Conservation (phyloP, 2,329 filamentous ascomycete species). For the Paracamarosporium sp. region DNA sequence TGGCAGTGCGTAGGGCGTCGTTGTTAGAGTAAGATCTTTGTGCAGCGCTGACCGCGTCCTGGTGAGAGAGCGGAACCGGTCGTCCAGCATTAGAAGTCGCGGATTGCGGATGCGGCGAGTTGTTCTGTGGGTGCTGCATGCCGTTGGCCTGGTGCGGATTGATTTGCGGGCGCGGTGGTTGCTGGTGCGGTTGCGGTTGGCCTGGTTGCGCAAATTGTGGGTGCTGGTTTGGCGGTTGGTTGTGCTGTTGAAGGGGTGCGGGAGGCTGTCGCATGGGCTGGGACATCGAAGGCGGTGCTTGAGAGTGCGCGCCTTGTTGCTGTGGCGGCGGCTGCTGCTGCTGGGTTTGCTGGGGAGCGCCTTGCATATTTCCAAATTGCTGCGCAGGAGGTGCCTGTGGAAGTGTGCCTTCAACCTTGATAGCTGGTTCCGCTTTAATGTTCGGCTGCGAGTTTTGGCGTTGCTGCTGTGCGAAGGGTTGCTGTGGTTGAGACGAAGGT, state of each 20-base stretch:
- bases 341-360: conserved; percentile 22
- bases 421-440: conserved; percentile 42
- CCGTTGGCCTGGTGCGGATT: conserved; percentile 45
- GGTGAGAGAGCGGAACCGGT: conserved; percentile 51
- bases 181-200: conserved; percentile 38
- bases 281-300: conserved; percentile 16
- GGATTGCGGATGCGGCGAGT: conserved; percentile 47
- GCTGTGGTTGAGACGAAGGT: conserved; percentile 23
- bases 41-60: conserved; percentile 52
- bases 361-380: conserved; percentile 34
- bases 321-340: conserved; percentile 9
- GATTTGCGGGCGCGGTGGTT: conserved; percentile 42
- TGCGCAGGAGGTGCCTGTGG: conserved; percentile 30
- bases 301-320: conserved; percentile 18
- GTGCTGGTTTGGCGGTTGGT: conserved; percentile 35
- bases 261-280: conserved; percentile 34
- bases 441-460: conserved; percentile 36
- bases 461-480: conserved; percentile 29
- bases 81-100: conserved; percentile 39
- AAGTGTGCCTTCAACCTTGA: conserved; percentile 44
- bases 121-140: conserved; percentile 41
- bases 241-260: conserved; percentile 34
- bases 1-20: conserved; percentile 41
- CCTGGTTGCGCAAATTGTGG: conserved; percentile 33
- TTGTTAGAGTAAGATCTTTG: conserved; percentile 46